Base-by-base conservation (phyloP, 1,284 basidiomycete species). In the Leccinum solheimii region DNA sequence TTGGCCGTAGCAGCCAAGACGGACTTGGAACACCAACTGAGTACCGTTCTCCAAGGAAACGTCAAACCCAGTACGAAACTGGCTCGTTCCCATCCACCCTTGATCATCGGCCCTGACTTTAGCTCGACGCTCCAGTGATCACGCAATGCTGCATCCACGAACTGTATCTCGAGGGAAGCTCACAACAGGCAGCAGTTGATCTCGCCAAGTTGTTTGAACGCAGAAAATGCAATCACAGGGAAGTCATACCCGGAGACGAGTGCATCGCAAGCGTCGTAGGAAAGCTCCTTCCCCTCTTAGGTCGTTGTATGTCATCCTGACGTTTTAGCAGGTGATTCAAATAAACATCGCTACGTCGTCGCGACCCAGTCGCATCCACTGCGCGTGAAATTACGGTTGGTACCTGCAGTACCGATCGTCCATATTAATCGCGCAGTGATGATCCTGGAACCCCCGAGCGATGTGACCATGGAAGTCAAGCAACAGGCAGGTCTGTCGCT, bases 81-180 rank as follows among this genome's bases (percentile, higher is more conserved):
- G 67, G 55, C 55, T 30, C 43, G 14, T 62, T 21, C 32, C 57
- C 26, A 63, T 23, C 45, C 11, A 32, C 56, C 60, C 50, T 61
- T 58, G 54, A 59, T 70, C 43, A 10, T n/a, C n/a, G 74, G 68
- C 16, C 75, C 64, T 73, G 62, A 67, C 68, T 30, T 69, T 69
- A 55, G 74, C 54, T 72, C 66, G 81, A 80, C 77, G 75, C 69
- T 63, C 72, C 72, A 97, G 95, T 98, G 95, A 97, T 98, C 74
- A 97, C 95, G 0, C 95, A 97, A 74, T 98, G 95, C 74, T 95
- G 90, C 72, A 92, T 98, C 57, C 88, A 95, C 66, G 91, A 94
- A 69, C 81, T 98, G 2, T 98, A 97, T 76, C 81, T 91, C 2
- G 83, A 89, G 62, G 94, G 92, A 16, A 85, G 83, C 62, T 73